These are phyloP conservation scores for Diddensiella santjacobensis DNA, from an alignment of 805 yeast genomes.

Conservation along the genomic window DNA sequence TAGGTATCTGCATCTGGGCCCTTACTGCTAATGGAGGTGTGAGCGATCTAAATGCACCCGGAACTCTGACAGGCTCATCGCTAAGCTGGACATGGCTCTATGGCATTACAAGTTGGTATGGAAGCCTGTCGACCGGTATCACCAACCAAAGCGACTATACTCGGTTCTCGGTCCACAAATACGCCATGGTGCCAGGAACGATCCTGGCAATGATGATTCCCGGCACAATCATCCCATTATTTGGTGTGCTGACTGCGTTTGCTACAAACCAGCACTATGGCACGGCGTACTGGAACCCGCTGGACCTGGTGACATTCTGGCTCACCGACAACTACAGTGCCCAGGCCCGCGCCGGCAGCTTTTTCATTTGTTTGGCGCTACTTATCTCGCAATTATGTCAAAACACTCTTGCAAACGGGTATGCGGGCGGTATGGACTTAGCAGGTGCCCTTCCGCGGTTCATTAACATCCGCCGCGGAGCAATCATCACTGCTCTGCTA, in stretches of 20 bases:
- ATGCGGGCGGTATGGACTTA: conserved; percentile 50
- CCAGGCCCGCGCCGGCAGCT: conserved; percentile 46
- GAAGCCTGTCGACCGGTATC: conserved; percentile 39
- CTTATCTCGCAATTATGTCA: conserved; percentile 8
- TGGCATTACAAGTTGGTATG: conserved; percentile 40
- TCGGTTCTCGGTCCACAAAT: conserved; percentile 39
- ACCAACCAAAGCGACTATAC: conserved; percentile 43
- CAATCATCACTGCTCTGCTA: conserved; percentile 28
- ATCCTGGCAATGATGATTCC: conserved; percentile 37
- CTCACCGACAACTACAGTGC: conserved; percentile 36
- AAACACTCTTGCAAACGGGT: conserved; percentile 36
- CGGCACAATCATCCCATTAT: conserved; percentile 45
- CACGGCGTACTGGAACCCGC: conserved; percentile 46
- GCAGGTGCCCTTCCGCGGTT: conserved; percentile 44
- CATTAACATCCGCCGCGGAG: conserved; percentile 45
- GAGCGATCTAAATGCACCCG: conserved; percentile 39
- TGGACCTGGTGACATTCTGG: conserved; percentile 38
- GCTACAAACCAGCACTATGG: conserved; percentile 41
- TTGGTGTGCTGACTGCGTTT: conserved; percentile 46
- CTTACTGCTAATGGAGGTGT: conserved; percentile 18
- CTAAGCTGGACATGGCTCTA: conserved; percentile 16
- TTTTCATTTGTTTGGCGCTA: conserved; percentile 36
- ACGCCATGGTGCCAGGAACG: conserved; percentile 40
- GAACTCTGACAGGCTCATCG: conserved; percentile 14
- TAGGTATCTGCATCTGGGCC: conserved; percentile 25